Conservation (phyloP, 2,329 filamentous ascomycete species). For the Cladosporium halotolerans region DNA sequence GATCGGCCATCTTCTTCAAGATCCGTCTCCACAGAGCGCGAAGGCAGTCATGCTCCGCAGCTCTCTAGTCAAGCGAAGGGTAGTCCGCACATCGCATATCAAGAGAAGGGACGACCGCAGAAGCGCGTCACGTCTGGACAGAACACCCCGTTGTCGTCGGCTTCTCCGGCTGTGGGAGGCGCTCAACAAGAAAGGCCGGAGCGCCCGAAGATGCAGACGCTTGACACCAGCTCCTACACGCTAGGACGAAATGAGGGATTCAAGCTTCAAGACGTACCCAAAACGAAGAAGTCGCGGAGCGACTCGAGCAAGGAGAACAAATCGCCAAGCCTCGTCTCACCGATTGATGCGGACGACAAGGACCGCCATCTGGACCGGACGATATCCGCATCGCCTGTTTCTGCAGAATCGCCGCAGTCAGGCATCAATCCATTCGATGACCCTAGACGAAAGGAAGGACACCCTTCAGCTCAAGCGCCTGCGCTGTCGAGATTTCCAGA, state of each 20-base stretch:
- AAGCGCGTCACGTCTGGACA: constrained; percentile 23
- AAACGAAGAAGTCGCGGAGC: constrained; percentile 48
- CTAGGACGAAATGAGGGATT: constrained; percentile 44
- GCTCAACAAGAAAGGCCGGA: constrained; percentile 35
- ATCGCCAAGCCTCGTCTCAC: constrained; percentile 36
- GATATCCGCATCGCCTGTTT: constrained; percentile 33
- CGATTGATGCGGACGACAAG: constrained; percentile 25
- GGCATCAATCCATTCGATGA: constrained; percentile 35
- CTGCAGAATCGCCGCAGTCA: constrained; percentile 32
- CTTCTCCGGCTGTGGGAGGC: constrained; percentile 22
- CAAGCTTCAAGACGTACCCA: constrained; percentile 75
- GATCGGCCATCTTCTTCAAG: constrained; percentile 35
- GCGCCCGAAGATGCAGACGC: constrained; percentile 22
- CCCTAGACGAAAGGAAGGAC: constrained; percentile 28
- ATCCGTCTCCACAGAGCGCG: constrained; percentile 41
- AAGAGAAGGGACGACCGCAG: constrained; percentile 65
- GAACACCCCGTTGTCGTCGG: constrained; percentile 6
- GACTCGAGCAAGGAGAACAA: constrained; percentile 41
- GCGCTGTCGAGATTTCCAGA: constrained; percentile 36
- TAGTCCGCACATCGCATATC: constrained; percentile 86
- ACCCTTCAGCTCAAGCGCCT: constrained; percentile 24
- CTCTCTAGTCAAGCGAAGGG: constrained; percentile 34
- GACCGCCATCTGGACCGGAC: constrained; percentile 28
- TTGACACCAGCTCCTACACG: constrained; percentile 24
- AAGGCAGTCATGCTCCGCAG: constrained; percentile 17